Conservation (phyloP, 805 yeast genomes). For the Phaffomyces thermotolerans region DNA sequence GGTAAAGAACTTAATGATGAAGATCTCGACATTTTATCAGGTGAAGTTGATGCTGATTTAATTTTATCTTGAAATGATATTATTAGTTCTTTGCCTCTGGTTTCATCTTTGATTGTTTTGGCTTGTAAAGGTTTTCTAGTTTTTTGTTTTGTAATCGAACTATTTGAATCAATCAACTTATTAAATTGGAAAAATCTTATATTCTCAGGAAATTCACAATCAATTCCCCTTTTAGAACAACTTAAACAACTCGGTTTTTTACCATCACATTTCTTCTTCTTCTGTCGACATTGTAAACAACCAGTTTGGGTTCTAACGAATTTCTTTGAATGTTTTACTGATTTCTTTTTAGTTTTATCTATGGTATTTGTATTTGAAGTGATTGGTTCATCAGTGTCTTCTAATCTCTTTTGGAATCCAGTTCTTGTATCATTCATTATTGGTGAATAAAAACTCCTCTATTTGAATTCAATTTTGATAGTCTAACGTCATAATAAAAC, state of each 20-base stretch:
- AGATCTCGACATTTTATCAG: constrained; percentile 3
- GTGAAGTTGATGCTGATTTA: too few relatives aligned
- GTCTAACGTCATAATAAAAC: too few relatives aligned
- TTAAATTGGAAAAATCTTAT: constrained; percentile 18
- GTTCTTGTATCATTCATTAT: background rate
- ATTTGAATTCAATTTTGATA: too few relatives aligned
- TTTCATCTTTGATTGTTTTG: background rate
- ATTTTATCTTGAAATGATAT: background rate
- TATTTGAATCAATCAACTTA: background rate
- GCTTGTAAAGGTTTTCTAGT: background rate
- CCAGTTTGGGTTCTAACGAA: constrained; percentile 24
- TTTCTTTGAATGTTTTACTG: constrained; percentile 21
- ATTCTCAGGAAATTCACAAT: constrained; percentile 22
- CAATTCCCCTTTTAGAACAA: constrained; percentile 18
- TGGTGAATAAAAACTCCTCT: background rate
- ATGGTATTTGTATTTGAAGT: background rate
- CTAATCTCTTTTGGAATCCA: background rate
- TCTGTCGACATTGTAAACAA: constrained; percentile 23
- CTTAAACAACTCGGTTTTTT: constrained; percentile 20
- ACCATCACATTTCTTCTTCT: constrained; percentile 26
- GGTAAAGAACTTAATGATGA: constrained; percentile 5
- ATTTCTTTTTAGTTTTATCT: constrained; percentile 4
- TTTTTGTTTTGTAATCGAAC: background rate
- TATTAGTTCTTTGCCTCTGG: background rate
- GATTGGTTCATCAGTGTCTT: background rate